Evolutionary conservation across 129 eudicot species (phyloP).

Genomic region (Tagetes patula): DNA sequence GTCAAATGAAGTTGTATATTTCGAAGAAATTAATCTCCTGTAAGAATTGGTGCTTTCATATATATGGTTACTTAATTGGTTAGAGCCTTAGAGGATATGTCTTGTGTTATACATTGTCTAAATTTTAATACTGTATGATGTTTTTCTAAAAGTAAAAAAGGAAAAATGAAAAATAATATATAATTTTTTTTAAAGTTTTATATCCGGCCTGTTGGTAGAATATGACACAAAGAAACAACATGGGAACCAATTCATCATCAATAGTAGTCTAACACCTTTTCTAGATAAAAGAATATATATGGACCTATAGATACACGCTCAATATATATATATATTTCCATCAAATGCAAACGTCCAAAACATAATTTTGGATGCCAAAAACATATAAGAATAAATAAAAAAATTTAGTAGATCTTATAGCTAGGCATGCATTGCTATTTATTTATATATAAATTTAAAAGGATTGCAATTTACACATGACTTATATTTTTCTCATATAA

Average conservation of each 20-base stretch:
- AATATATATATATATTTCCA: neutral
- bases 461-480: neutral
- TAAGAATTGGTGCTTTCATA: too few relatives aligned
- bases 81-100: too few relatives aligned
- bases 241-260: slow-evolving; percentile 15
- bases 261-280: neutral
- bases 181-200: too few relatives aligned
- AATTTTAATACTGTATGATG: too few relatives aligned
- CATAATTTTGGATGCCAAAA: slow-evolving; percentile 11
- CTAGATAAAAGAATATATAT: slow-evolving; percentile 9
- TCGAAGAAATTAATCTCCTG: too few relatives aligned
- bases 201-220: neutral
- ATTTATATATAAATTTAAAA: neutral
- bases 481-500: neutral
- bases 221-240: slow-evolving; percentile 3
- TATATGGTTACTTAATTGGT: too few relatives aligned
- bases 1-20: too few relatives aligned
- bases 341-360: slow-evolving; percentile 31
- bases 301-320: slow-evolving; percentile 7
- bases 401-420: neutral
- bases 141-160: too few relatives aligned
- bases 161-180: too few relatives aligned
- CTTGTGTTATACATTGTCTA: too few relatives aligned
- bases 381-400: neutral
- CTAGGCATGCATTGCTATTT: too few relatives aligned